Conservation (phyloP, 1,284 basidiomycete genomes). For the Sporisorium exsertum region DNA sequence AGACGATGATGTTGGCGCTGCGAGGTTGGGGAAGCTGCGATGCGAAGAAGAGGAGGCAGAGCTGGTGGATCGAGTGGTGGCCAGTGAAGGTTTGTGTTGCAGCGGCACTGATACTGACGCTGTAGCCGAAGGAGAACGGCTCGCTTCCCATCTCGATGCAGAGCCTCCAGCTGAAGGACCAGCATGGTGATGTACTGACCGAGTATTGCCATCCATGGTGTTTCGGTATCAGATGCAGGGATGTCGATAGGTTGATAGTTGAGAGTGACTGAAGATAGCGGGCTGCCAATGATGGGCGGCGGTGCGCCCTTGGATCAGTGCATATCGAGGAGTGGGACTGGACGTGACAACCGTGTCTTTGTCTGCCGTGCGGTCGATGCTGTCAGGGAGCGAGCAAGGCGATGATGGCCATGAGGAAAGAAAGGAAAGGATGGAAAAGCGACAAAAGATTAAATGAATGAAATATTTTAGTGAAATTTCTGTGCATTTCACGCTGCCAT, state of each 20-base stretch:
- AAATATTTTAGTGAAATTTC: too few relatives aligned
- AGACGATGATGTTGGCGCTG: neutral
- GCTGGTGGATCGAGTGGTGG: slow-evolving; percentile 25
- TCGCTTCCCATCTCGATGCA: neutral
- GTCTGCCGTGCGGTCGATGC: neutral
- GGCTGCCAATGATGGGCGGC: neutral
- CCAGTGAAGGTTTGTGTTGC: slow-evolving; percentile 30
- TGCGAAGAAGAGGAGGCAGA: slow-evolving; percentile 26
- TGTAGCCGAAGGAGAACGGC: neutral
- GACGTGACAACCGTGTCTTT: neutral
- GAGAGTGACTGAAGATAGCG: neutral
- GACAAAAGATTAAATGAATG: too few relatives aligned
- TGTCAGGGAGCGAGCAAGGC: neutral
- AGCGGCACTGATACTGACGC: neutral
- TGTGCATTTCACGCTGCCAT: neutral
- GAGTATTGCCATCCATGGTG: neutral
- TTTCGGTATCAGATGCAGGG: neutral
- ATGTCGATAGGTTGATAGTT: neutral
- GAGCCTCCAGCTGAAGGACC: neutral
- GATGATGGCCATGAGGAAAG: neutral
- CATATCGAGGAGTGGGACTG: neutral
- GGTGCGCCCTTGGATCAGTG: neutral
- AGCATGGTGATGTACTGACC: neutral
- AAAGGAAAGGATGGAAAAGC: neutral
- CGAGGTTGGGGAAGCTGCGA: slow-evolving; percentile 4